A percentile compares a stretch with the other conserved stretches of the same genome.
phyloP scores from a whole-genome alignment of 352 stramenopile species.

The Phytophthora melonis region DNA sequence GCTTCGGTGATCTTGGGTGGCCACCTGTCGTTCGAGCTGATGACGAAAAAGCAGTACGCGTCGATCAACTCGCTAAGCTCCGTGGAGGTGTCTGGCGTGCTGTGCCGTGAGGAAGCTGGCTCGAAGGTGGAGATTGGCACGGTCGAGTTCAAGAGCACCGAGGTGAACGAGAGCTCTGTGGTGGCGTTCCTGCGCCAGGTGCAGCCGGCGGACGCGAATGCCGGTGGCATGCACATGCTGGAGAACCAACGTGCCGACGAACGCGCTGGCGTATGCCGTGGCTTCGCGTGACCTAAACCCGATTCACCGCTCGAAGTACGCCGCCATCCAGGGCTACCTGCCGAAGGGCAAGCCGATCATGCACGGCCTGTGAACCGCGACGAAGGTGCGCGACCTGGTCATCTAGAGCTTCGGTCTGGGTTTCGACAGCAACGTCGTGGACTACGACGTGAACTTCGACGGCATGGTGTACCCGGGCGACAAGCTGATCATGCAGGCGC shows the following conservation, averaged over 20 bases:
- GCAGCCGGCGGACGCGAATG: slow-evolving; percentile 35
- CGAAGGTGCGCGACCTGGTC: slow-evolving; percentile 80
- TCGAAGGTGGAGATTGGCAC: slow-evolving; percentile 42
- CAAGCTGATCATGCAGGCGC: slow-evolving; percentile 80
- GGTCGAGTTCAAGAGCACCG: slow-evolving; percentile 47
- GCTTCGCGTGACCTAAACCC: slow-evolving; percentile 89
- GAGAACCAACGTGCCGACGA: slow-evolving; percentile 70
- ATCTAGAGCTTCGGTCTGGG: slow-evolving; percentile 57
- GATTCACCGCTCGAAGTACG: slow-evolving; percentile 85
- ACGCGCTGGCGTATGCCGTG: slow-evolving; percentile 75
- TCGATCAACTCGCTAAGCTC: slow-evolving; percentile 48
- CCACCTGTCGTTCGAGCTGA: slow-evolving; percentile 58
- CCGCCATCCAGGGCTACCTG: slow-evolving; percentile 78
- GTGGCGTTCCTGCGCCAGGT: slow-evolving; percentile 51
- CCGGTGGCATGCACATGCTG: slow-evolving; percentile 58
- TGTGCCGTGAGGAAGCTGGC: slow-evolving; percentile 55
- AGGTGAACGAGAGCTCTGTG: slow-evolving; percentile 61
- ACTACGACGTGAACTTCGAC: slow-evolving; percentile 86
- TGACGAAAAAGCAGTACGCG: slow-evolving; percentile 67
- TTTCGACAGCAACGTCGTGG: slow-evolving; percentile 73
- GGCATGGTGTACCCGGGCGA: slow-evolving; percentile 91
- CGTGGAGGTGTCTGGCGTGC: slow-evolving; percentile 57
- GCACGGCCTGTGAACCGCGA: slow-evolving; percentile 90
- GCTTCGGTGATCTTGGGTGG: too few relatives aligned
- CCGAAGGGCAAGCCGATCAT: slow-evolving; percentile 84